A percentile compares a stretch with the other conserved stretches of the same genome.
These are phyloP conservation scores for Saccharomycopsis synnaedendra DNA, from an alignment of 805 yeast species.

Conservation along the genomic window DNA sequence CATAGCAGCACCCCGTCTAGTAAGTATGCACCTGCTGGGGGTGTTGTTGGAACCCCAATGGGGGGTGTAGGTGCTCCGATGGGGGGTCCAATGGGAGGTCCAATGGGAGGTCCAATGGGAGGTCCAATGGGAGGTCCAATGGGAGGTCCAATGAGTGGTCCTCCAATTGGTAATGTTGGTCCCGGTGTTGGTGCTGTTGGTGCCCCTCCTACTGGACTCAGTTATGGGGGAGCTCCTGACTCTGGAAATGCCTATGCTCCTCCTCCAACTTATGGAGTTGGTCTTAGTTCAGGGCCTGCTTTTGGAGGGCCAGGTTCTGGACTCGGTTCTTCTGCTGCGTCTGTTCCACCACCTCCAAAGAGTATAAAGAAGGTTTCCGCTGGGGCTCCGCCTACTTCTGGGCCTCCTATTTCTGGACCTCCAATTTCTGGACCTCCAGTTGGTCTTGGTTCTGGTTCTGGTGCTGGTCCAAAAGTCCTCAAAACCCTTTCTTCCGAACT, in stretches of 20 bases:
- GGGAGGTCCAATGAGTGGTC: background rate
- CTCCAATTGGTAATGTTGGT: background rate
- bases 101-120: background rate
- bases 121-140: background rate
- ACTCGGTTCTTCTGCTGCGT: slow-evolving; percentile 20
- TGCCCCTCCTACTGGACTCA: background rate
- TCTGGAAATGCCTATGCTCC: background rate
- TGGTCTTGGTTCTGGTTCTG: too few relatives aligned
- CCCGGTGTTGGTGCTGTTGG: too few relatives aligned
- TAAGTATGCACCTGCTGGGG: background rate
- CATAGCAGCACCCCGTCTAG: too few relatives aligned
- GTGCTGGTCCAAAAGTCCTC: slow-evolving; percentile 27
- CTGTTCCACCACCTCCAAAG: slow-evolving; percentile 20
- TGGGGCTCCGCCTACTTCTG: slow-evolving; percentile 30
- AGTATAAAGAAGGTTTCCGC: slow-evolving; percentile 25
- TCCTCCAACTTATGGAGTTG: background rate
- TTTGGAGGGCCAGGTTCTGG: slow-evolving; percentile 13
- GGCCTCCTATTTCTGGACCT: too few relatives aligned
- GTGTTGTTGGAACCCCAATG: background rate
- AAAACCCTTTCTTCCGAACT: slow-evolving; percentile 44
- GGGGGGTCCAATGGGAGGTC: too few relatives aligned
- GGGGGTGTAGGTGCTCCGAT: background rate
- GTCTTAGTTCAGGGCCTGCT: background rate
- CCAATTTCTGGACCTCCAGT: too few relatives aligned
- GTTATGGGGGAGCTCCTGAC: background rate